Evolutionary conservation across 768 basidiomycete species (phyloP), one percentile per base, ranked within the genome.

Genomic region (Agrocybe chaxingu): DNA sequence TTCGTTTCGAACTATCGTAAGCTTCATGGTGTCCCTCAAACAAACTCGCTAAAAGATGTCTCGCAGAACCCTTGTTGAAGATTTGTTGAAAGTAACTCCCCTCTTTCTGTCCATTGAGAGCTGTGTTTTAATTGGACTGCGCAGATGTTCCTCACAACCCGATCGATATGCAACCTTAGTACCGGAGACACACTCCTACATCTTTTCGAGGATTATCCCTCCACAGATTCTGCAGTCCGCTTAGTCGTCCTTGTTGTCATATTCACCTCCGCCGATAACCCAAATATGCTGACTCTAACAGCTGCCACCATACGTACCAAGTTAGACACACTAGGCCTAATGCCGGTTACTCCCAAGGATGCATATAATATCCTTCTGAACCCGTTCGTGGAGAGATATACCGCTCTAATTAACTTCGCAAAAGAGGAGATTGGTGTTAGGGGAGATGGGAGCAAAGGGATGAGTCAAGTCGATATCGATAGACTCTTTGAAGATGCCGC

Each of bases 221-320:
- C 78, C 38, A 57, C 71, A 6, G 78, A 87, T 59, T 74, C 76
- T 16, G 71, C 71, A 42, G 84, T 82, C 54, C 84, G 87, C 37
- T 74, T 84, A 16, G 86, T 87, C 47, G 81, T 94, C 67, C 74
- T 92, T n/a, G 73, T 89, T 49, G 79, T 81, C 11, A 71, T 85
- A 13, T 88, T 85, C 65, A 70, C 82, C 32, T 56, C 68, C 12
- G 65, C 69, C 39, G 71, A 73, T 47, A 62, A 65, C 45, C 55
- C 62, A 16, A 65, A 65, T 36, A 66, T 66, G 47, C 24, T 5
- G 24, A 24, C 24, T 24, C 24, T 24, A 24, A 64, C 62, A 13
- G 54, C 66, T 9, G 53, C 58, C 29, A 62, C 70, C 1, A 66
- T 80, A 48, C 73, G 73, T 45, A 63, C 69, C 37, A 81, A 80